These are phyloP conservation scores for Kluyveromyces sp. DNA, from an alignment of 1,139 yeast species.

Conservation along the genomic window DNA sequence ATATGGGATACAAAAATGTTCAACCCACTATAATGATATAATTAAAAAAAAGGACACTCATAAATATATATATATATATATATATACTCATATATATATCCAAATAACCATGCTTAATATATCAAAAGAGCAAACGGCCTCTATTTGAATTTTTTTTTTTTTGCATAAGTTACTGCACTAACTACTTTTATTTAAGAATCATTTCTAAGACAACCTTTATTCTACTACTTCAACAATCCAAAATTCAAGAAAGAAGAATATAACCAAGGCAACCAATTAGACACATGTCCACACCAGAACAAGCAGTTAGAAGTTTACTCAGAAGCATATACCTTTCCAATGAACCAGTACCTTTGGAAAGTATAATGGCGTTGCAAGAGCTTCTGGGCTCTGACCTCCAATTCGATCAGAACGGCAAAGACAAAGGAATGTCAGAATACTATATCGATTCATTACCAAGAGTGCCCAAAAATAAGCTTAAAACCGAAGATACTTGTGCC, in stretches of 20 bases:
- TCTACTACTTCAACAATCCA: no score
- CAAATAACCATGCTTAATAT: no score
- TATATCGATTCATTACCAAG: constrained; percentile 73
- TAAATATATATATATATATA: not conserved
- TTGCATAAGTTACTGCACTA: no score
- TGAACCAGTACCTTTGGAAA: constrained; percentile 1
- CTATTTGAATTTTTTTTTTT: no score
- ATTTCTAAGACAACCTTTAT: no score
- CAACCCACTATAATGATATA: not conserved
- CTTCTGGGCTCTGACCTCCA: not conserved
- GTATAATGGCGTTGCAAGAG: not conserved
- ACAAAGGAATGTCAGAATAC: constrained; percentile 54
- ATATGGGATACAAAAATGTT: constrained; percentile 4
- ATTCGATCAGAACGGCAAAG: not conserved
- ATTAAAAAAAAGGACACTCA: not conserved
- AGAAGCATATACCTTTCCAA: constrained; percentile 2
- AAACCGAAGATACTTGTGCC: constrained; percentile 63
- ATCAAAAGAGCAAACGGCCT: no score
- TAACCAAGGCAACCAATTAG: no score
- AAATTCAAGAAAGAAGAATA: no score
- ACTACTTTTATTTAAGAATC: no score
- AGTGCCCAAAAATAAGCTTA: constrained; percentile 44
- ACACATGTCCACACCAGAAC: constrained; percentile 1
- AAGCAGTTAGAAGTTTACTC: not conserved
- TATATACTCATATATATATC: no score